Base-by-base conservation (phyloP, 2,329 filamentous ascomycete genomes). In the Fusarium sarcochroum region DNA sequence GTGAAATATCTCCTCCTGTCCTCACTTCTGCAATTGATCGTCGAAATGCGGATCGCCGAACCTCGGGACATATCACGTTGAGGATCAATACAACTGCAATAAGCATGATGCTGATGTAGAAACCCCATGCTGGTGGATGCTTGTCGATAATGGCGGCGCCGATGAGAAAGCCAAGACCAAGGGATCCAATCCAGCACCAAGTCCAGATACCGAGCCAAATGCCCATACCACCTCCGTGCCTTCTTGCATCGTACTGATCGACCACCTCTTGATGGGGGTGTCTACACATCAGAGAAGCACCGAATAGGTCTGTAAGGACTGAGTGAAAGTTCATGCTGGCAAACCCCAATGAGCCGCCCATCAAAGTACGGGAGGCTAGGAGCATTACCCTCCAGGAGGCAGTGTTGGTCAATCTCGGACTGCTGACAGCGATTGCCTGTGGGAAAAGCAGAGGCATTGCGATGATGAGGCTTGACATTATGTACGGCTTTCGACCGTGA, bases 181-280 rank as follows among this genome's bases (percentile, higher is more conserved):
- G 83, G 21, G 91, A 92, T 7, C 89, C 90, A 71, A 92, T 88
- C 78, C 88, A 92, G 75, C 90, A 92, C 88, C 90, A 94, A 1
- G 90, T 90, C 91, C 91, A 94, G 55, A 92, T 84, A 2, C 91
- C 90, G 11, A 93, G 83, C 92, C 92, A 94, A n/a, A 92, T 81
- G 1, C 92, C 92, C 81, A 94, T 90, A 1, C 92, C 92, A 14
- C 92, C 91, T 9, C 92, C 92, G 73, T 93, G 90, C 40, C 91
- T 84, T 55, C 92, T 87, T 18, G 91, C 86, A 76, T 94, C 92
- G 69, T 87, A 87, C 14, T 85, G 79, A 58, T 90, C 85, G 2
- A 91, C 89, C 20, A 91, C 80, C 73, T 93, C 91, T 78, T 93
- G 89, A 72, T 93, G 91, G 3, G 92, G 91, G 48, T 89, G 88